phyloP scores from a whole-genome alignment of 768 basidiomycete species.

The Boletus insuetus region DNA sequence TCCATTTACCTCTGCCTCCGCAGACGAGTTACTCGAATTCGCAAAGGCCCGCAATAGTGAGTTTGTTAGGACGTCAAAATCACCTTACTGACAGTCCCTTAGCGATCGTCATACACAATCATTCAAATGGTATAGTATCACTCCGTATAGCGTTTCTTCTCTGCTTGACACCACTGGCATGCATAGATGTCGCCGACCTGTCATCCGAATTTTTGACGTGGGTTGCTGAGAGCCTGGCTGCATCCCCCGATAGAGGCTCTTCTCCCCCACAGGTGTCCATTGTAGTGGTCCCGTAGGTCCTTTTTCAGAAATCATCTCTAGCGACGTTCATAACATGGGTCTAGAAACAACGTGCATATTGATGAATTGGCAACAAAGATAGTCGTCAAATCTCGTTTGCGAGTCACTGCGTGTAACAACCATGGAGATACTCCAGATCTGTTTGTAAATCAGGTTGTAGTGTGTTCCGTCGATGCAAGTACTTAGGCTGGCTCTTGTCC shows the following conservation, averaged over 20 bases:
- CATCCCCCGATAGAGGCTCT: neutral
- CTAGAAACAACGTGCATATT: constrained; percentile 11
- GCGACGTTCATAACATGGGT: neutral
- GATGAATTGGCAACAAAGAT: constrained; percentile 18
- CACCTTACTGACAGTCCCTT: neutral
- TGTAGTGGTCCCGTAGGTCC: constrained; percentile 20
- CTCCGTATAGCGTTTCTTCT: neutral
- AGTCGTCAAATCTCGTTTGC: constrained; percentile 16
- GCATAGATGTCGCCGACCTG: constrained; percentile 17
- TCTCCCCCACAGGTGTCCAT: constrained; percentile 11
- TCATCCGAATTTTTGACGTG: constrained; percentile 21
- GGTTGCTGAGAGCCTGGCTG: constrained; percentile 1
- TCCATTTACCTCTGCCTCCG: constrained; percentile 3
- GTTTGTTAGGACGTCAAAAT: neutral
- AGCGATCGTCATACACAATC: constrained; percentile 22
- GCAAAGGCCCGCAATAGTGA: constrained; percentile 22
- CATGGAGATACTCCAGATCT: constrained; percentile 15
- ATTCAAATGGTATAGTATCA: constrained; percentile 16
- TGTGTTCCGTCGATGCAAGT: constrained; percentile 42
- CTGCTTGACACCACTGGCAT: neutral
- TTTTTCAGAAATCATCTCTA: neutral
- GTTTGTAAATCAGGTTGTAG: constrained; percentile 34
- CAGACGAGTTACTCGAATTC: constrained; percentile 16
- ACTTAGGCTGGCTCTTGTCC: constrained; percentile 2
- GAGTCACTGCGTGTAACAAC: constrained; percentile 11